A percentile compares a stretch with the other conserved stretches of the same genome.
These are phyloP conservation scores for Fusarium udum DNA, from an alignment of 2,329 filamentous ascomycete genomes.

Conservation along the genomic window DNA sequence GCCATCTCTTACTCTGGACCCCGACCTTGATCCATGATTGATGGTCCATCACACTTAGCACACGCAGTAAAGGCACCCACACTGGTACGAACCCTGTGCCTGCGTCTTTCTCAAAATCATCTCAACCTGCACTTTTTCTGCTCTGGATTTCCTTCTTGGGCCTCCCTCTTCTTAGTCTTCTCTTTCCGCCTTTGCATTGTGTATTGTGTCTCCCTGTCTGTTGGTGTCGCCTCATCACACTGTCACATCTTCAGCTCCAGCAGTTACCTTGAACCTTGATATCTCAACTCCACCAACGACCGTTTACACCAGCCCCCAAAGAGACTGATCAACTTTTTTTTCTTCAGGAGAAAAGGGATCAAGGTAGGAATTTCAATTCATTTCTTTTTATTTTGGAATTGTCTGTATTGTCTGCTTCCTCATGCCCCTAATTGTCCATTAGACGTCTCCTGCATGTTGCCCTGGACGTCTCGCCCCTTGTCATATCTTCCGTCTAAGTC, in stretches of 20 bases:
- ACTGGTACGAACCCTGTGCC: slow-evolving; percentile 31
- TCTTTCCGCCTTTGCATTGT: slow-evolving; percentile 34
- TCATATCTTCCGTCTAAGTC: slow-evolving; percentile 19
- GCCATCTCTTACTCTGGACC: slow-evolving; percentile 54
- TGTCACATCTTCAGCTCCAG: slow-evolving; percentile 39
- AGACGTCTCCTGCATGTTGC: slow-evolving; percentile 19
- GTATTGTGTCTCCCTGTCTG: slow-evolving; percentile 13
- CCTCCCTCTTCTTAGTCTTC: slow-evolving; percentile 35
- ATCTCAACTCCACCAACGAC: slow-evolving; percentile 36
- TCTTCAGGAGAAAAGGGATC: background rate
- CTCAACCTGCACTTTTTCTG: slow-evolving; percentile 41
- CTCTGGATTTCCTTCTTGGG: slow-evolving; percentile 41
- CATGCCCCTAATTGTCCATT: slow-evolving; percentile 8
- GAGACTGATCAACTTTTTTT: slow-evolving; percentile 20
- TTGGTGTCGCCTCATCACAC: slow-evolving; percentile 38
- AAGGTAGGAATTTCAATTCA: slow-evolving; percentile 16
- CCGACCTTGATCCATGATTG: slow-evolving; percentile 48
- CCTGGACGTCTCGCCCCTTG: slow-evolving; percentile 5
- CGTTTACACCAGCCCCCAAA: slow-evolving; percentile 22
- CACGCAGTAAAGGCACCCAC: slow-evolving; percentile 40
- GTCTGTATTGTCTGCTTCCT: background rate
- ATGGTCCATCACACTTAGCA: slow-evolving; percentile 41
- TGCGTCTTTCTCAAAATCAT: slow-evolving; percentile 43
- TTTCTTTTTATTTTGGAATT: background rate
- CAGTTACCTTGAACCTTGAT: slow-evolving; percentile 7